Percentiles rank a stretch among this genome's conserved stretches.
phyloP scores from a whole-genome alignment of 345 rosid genomes.

The Triadica sebifera region DNA sequence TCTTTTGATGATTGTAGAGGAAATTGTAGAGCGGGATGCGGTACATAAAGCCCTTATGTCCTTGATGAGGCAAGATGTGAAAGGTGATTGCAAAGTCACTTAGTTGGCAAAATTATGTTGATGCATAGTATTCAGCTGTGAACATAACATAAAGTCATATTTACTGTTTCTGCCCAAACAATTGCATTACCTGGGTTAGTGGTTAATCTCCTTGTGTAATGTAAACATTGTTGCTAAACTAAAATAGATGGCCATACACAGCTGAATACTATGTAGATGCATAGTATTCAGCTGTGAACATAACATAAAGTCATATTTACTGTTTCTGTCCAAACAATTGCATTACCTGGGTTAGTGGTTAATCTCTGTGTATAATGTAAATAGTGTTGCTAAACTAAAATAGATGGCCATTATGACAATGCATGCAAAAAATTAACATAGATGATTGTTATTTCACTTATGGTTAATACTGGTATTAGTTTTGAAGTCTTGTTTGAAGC shows the following conservation, averaged over 20 bases:
- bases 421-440: neutral
- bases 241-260: neutral
- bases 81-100: conserved; percentile 51
- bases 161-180: neutral
- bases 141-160: neutral
- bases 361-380: neutral
- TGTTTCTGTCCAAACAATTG: neutral
- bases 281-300: neutral
- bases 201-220: neutral
- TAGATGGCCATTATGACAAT: neutral
- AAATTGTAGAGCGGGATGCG: conserved; percentile 90
- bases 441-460: neutral
- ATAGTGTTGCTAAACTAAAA: too few species aligned
- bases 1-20: conserved; percentile 47
- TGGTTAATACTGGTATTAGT: neutral
- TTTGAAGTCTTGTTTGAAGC: conserved; percentile 3
- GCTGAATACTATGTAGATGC: too few species aligned
- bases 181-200: neutral
- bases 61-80: conserved; percentile 87
- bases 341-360: neutral
- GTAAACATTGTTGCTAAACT: too few species aligned
- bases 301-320: neutral
- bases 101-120: neutral
- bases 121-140: neutral
- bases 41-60: conserved; percentile 97